Conservation (phyloP, 352 stramenopile species). For the Phytophthora aleatoria region DNA sequence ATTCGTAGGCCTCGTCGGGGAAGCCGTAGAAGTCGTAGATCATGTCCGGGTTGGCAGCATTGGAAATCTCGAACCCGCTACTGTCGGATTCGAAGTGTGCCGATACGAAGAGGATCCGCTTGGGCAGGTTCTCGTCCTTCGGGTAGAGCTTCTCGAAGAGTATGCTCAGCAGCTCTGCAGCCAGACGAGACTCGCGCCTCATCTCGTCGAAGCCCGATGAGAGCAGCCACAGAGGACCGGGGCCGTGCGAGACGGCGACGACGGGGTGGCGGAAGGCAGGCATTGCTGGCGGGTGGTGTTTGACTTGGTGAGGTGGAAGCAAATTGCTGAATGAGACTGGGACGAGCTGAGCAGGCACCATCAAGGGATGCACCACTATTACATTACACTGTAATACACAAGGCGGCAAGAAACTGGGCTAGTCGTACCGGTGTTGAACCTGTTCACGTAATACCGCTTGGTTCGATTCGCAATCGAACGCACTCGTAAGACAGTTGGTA, state of each 20-base stretch:
- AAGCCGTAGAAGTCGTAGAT: constrained; percentile 94
- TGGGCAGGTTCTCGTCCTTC: constrained; percentile 42
- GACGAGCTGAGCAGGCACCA: neutral
- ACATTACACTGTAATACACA: neutral
- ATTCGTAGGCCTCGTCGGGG: constrained; percentile 79
- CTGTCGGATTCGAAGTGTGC: constrained; percentile 80
- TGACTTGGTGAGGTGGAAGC: constrained; percentile 2
- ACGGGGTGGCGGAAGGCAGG: constrained; percentile 33
- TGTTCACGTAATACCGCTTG: constrained; percentile 22
- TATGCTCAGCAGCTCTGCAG: constrained; percentile 12
- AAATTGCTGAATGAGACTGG: constrained; percentile 31
- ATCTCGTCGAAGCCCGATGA: constrained; percentile 34
- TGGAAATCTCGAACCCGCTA: constrained; percentile 50
- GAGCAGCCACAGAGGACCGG: constrained; percentile 54
- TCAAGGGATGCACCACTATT: no score
- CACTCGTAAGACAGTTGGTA: no score
- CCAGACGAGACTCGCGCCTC: constrained; percentile 15
- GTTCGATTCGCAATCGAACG: constrained; percentile 19
- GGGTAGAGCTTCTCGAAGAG: constrained; percentile 44
- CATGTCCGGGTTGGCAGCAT: constrained; percentile 51
- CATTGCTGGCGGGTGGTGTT: constrained; percentile 4
- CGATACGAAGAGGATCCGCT: constrained; percentile 81
- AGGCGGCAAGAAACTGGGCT: constrained; percentile 3
- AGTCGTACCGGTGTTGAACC: constrained; percentile 12
- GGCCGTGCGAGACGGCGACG: constrained; percentile 51